Percentiles rank a stretch among this genome's conserved stretches.
phyloP scores from a whole-genome alignment of 768 basidiomycete genomes.

The Russula sp. region DNA sequence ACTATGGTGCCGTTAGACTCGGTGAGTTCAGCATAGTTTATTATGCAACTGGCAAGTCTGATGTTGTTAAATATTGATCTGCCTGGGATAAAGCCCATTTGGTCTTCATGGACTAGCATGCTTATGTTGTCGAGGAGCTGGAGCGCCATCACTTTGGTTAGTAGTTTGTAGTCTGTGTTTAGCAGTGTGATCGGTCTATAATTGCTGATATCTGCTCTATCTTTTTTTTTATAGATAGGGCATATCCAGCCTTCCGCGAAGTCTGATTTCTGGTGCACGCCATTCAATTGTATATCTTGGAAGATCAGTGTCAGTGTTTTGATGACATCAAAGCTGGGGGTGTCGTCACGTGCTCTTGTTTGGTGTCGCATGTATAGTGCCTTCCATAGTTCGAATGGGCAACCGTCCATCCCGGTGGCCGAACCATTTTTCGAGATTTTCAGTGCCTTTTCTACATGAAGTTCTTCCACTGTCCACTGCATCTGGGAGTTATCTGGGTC shows the following conservation, averaged over 20 bases:
- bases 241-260: too few species aligned
- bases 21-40: slow-evolving; percentile 4
- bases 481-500: too few species aligned
- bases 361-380: not conserved
- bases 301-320: not conserved
- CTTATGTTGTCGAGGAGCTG: not conserved
- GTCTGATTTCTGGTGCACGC: not conserved
- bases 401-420: not conserved
- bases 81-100: slow-evolving; percentile 4
- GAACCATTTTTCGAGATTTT: not conserved
- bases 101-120: not conserved
- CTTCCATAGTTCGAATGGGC: not conserved
- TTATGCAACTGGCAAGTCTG: not conserved
- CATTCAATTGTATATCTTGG: not conserved
- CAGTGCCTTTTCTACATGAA: not conserved
- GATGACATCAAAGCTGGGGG: not conserved
- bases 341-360: not conserved
- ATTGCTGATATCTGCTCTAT: not conserved
- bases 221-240: slow-evolving; percentile 37
- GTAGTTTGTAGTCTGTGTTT: slow-evolving; percentile 30
- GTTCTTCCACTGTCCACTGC: too few species aligned
- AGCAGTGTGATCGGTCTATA: slow-evolving; percentile 23
- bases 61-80: not conserved
- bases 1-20: not conserved
- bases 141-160: slow-evolving; percentile 20